Base-by-base conservation (phyloP, 257 asterid species). In the Linaria vulgaris region DNA sequence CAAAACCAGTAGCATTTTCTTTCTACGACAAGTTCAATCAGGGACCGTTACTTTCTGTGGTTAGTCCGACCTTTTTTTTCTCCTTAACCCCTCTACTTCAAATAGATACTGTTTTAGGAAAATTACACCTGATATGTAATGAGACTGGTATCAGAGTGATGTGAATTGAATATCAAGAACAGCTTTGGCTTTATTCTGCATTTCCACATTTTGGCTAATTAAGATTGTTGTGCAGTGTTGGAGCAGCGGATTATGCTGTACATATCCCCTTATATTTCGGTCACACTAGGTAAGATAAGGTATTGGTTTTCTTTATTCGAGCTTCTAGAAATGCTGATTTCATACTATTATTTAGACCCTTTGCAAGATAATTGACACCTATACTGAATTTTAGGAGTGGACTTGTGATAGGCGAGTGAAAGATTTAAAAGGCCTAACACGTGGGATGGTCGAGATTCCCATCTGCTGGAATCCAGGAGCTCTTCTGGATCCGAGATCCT, bases 31-130 rank as follows among this genome's bases (percentile, higher is more conserved):
- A 84, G 76, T 87, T 83, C 71, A 94, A 82, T 68, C 96, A 94
- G 72, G 99, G 99, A 63, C 94, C 99, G 25, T 74, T 94, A 85
- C 95, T 94, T 69, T 90, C 99, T 67, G 99, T 94, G 92, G 98
- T 91, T 69, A 76, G 96, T 78, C 49, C 57, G 41, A 37, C 59
- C 30, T 55, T 38, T 30, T 46, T 25, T 50, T 64, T 25, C 49
- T 57, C 50, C 50, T n/a, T 41, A 57, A 41, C 41, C 17, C 7
- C 19, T 27, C 34, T 6, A 27, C 34, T 27, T 27, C 39, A 38
- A 43, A 20, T 68, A 9, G 41, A 34, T 63, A 68, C 6, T 27
- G 34, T 27, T 27, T 27, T 3, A 27, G 3, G 4, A 27, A 2
- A 27, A 27, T 27, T 27, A 27, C 34, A 27, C 6, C 34, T 27